Evolutionary conservation across 208 protist species (phyloP).

Genomic region (Sergeia podlipaevii): DNA sequence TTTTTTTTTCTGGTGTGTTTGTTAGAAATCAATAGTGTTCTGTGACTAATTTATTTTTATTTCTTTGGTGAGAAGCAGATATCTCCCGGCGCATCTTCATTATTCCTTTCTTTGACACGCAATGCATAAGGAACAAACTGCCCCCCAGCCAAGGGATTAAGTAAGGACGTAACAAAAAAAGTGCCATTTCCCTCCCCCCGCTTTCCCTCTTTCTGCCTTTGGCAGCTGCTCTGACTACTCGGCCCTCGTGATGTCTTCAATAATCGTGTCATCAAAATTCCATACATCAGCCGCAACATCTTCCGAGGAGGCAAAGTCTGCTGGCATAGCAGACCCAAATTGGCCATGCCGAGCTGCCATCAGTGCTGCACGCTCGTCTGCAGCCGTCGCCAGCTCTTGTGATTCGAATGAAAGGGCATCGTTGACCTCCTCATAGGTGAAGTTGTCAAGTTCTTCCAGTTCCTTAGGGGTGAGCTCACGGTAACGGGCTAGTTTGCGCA

Average conservation of each 20-base stretch:
- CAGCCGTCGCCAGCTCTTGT: conserved; percentile 44
- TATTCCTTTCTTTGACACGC: no score
- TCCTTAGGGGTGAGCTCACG: conserved; percentile 79
- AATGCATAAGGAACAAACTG: no score
- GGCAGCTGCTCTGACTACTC: not conserved
- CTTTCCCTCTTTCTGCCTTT: no score
- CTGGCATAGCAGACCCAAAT: not conserved
- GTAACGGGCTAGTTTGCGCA: conserved; percentile 55
- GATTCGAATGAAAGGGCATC: conserved; percentile 68
- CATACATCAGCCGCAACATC: conserved; percentile 6
- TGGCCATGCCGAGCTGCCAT: conserved; percentile 10
- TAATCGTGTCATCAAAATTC: conserved; percentile 22
- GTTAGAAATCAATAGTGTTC: no score
- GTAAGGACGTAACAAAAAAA: no score
- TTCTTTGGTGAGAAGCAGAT: no score
- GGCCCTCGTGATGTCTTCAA: conserved; percentile 40
- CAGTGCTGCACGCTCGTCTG: conserved; percentile 26
- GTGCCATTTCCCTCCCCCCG: no score
- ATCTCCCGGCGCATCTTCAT: no score
- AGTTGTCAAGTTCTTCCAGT: conserved; percentile 83
- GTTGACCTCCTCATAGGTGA: conserved; percentile 83
- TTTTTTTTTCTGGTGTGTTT: no score
- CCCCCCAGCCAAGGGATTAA: no score
- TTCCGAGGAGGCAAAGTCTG: not conserved
- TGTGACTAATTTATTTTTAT: no score